Evolutionary conservation across 1,284 basidiomycete genomes (phyloP).

Genomic region (Ceratorhiza oryzae-sativae): DNA sequence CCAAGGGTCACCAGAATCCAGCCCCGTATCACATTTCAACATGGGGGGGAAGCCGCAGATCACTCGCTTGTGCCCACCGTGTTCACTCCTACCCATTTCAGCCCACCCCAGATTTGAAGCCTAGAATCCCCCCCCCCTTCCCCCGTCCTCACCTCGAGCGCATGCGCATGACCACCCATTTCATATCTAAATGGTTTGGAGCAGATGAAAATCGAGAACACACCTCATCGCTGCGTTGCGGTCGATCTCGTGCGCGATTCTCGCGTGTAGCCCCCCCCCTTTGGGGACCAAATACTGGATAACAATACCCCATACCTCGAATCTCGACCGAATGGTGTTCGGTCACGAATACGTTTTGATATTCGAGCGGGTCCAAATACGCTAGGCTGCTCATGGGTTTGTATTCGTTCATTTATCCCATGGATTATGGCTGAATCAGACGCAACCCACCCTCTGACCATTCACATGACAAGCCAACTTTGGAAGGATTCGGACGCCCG

Average conservation of each 20-base stretch:
- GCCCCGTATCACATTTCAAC: not conserved
- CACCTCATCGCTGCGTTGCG: not conserved
- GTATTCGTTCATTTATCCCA: not conserved
- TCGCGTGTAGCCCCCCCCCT: not conserved
- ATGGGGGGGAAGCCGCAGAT: not conserved
- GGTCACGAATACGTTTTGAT: not conserved
- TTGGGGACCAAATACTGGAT: not conserved
- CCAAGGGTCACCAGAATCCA: not conserved
- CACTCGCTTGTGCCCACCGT: not conserved
- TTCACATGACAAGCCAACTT: not conserved
- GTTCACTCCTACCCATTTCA: too few species aligned
- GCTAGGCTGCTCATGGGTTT: not conserved
- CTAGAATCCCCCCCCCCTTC: not conserved
- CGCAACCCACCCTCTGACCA: not conserved
- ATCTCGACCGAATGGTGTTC: not conserved
- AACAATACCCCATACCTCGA: not conserved
- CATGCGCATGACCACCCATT: not conserved
- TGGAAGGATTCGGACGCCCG: not conserved
- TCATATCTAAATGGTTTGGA: not conserved
- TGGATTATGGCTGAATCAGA: not conserved
- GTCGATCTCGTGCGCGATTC: not conserved
- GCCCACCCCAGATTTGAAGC: not conserved
- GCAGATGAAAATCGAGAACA: not conserved
- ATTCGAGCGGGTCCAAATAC: too few species aligned
- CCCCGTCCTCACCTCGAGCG: not conserved